Evolutionary conservation across 345 rosid species (phyloP).

Genomic region (Citrus cavaleriei): DNA sequence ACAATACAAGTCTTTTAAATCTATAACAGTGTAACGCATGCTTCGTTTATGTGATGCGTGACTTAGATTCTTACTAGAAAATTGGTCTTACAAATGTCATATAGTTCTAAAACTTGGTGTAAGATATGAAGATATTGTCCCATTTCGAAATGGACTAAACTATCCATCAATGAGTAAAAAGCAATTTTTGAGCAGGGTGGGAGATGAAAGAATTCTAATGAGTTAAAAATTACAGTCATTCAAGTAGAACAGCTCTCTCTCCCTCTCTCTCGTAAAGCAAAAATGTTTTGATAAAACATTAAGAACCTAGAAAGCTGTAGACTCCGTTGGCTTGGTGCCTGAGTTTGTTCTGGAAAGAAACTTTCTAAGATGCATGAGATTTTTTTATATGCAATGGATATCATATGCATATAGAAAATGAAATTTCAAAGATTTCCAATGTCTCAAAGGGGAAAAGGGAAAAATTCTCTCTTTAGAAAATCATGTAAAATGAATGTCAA

Average conservation of each 20-base stretch:
- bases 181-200: not conserved
- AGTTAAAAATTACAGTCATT: too few relatives aligned
- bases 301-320: too few relatives aligned
- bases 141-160: not conserved
- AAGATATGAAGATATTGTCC: not conserved
- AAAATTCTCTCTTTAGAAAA: not conserved
- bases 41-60: too few relatives aligned
- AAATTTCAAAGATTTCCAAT: not conserved
- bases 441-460: not conserved
- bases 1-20: too few relatives aligned
- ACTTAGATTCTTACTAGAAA: not conserved
- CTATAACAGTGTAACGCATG: too few relatives aligned
- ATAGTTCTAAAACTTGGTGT: not conserved
- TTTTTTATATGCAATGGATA: too few relatives aligned
- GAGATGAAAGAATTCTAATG: not conserved
- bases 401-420: not conserved
- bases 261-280: too few relatives aligned
- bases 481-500: not conserved
- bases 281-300: too few relatives aligned
- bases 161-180: not conserved
- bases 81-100: not conserved
- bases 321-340: too few relatives aligned
- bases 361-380: too few relatives aligned
- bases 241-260: too few relatives aligned
- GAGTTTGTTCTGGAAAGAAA: too few relatives aligned